Base-by-base conservation (phyloP, 1,284 basidiomycete species). In the Malassezia restricta region DNA sequence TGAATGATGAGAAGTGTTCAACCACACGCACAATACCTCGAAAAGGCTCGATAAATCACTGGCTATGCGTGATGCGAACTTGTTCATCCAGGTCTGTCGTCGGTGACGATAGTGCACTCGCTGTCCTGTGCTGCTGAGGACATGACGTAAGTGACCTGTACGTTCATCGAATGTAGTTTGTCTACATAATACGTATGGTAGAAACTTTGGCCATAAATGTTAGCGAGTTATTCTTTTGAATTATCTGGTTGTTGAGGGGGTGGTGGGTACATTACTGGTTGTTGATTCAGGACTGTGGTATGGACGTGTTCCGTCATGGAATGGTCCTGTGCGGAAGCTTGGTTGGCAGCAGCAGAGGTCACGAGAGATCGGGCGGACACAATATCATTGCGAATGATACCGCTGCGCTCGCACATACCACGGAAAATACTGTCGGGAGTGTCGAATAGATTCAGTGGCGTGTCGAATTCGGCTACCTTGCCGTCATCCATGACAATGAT, bases 401-500 rank as follows among this genome's bases (percentile, higher is more conserved):
- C 80, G 8, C 82, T 82, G 73, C 87, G 83, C 40, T 82, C 79
- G 60, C 84, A 86, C 76, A 86, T 81, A 9, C 76, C 77, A 20
- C 79, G 77, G 77, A 86, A 86, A 45, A 83, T 77, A 12, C 83
- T 79, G 5, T 76, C 66, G 27, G 75, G 76, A 0, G 50, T 42
- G 42, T 77, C 76, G 69, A 79, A 86, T 8, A 87, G 76, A 20
- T 76, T 77, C 29, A 79, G 65, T 0, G 85, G 85, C 0, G 81
- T 79, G 61, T 83, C 85, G 64, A 83, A 84, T 76, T 85, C 84
- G 32, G 78, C 81, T 49, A 87, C 79, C 17, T 74, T 74, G 0
- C 87, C 87, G 30, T 80, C 78, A 58, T 86, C 82, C 63, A 91
- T 81, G 40, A 87, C 84, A 4, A 86, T 78, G 51, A 88, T 84